Evolutionary conservation across 768 basidiomycete genomes (phyloP), one percentile per base, ranked within the genome.

Genomic region (Gloeopeniophorella convolvens): DNA sequence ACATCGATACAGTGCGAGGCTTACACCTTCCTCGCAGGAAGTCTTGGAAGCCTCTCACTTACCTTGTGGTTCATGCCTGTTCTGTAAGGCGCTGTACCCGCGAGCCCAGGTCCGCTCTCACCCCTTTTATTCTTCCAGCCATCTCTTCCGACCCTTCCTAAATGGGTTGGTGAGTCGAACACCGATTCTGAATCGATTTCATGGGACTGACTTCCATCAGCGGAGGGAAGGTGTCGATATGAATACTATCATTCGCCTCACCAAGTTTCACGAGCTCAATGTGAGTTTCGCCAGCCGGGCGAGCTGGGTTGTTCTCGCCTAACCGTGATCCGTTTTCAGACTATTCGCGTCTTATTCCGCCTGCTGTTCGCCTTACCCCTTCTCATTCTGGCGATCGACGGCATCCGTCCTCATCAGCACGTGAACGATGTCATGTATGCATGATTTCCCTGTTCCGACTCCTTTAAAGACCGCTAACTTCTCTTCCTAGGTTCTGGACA

Each of bases 191-290:
- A 37, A 51, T 34, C 16, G 13, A 43, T 20, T 45, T 24, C 12
- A 13, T 30, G 32, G 35, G 11, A 32, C 45, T 56, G 7, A 37
- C 20, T 4, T 8, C 13, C n/a, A 11, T 24, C 57, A 88, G 84
- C 75, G 74, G 60, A 58, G 57, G 13, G 76, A 83, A 61, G 78
- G 77, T 7, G 82, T 87, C 8, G 88, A 90, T 45, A 72, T 59
- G 15, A 70, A 59, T 26, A 87, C 83, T 3, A 72, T 90, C 40
- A 74, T 86, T 18, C 79, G 87, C 18, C 66, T 92, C 42, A 82
- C 82, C 30, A 89, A 83, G 55, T 91, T 87, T 61, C 83, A 86
- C 33, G 86, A 91, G 60, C 66, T 90, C 33, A 92, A 92, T 57
- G 89, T 90, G 55, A 30, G 86, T 67, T 5, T 8, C 31, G 16